A percentile compares a stretch with the other conserved stretches of the same genome.
Conservation (phyloP, 192 early-diverging fungal genomes). For the Radiomyces spectabilis region DNA sequence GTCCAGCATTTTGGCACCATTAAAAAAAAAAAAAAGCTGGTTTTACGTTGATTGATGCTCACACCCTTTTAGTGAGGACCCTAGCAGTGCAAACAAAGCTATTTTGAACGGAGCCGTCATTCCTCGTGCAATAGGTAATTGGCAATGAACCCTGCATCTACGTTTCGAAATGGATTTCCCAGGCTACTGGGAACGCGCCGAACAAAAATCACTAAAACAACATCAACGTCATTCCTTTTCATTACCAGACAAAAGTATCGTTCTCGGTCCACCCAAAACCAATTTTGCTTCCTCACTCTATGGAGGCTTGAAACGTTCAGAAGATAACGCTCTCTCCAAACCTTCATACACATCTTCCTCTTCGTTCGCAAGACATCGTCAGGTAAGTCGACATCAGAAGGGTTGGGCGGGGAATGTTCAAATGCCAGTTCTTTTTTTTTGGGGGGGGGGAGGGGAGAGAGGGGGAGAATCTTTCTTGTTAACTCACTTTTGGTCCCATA, state of each 20-base stretch:
- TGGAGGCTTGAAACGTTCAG: conserved; percentile 38
- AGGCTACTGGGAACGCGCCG: neutral
- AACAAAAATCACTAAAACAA: neutral
- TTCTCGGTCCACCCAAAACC: conserved; percentile 50
- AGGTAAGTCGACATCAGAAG: neutral
- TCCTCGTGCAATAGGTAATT: conserved; percentile 11
- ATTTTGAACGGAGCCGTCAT: conserved; percentile 7
- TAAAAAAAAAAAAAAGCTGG: neutral
- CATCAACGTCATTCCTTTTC: neutral
- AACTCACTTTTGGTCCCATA: neutral
- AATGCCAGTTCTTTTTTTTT: too few relatives aligned
- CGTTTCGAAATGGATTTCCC: neutral
- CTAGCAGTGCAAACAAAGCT: conserved; percentile 4
- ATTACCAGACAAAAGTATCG: conserved; percentile 32
- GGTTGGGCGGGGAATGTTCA: too few relatives aligned
- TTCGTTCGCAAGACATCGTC: conserved; percentile 10
- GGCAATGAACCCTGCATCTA: too few relatives aligned
- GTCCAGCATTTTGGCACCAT: neutral
- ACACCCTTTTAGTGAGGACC: conserved; percentile 4
- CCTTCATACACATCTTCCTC: conserved; percentile 2
- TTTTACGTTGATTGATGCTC: neutral
- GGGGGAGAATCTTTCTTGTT: neutral
- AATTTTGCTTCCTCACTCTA: conserved; percentile 46
- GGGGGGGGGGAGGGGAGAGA: too few relatives aligned
- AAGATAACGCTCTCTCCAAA: conserved; percentile 8